Conservation (phyloP, 2,329 filamentous ascomycete species). For the Epichloe amarillans region DNA sequence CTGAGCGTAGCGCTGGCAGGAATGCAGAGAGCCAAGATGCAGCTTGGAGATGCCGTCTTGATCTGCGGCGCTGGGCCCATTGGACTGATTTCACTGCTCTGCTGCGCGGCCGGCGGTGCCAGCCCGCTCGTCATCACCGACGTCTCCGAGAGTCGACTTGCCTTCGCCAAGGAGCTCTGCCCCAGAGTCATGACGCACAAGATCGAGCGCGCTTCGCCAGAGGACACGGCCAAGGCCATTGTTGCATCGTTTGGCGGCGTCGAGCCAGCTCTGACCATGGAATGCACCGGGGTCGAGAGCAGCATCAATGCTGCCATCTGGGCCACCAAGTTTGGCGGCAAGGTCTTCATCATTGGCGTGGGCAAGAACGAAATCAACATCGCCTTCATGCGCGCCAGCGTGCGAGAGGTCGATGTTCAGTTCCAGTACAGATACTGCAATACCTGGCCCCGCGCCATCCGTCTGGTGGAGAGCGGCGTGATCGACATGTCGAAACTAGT, state of each 20-base stretch:
- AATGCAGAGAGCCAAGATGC: conserved; percentile 68
- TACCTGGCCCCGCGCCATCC: conserved; percentile 89
- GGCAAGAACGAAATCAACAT: conserved; percentile 92
- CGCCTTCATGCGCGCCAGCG: conserved; percentile 86
- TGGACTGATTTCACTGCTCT: conserved; percentile 77
- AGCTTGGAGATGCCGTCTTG: conserved; percentile 74
- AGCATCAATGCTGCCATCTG: conserved; percentile 78
- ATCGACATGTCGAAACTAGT: conserved; percentile 72
- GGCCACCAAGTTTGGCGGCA: conserved; percentile 86
- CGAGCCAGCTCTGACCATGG: conserved; percentile 70
- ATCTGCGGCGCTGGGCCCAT: conserved; percentile 92
- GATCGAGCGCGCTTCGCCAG: conserved; percentile 51
- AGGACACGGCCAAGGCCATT: conserved; percentile 62
- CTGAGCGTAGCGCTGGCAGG: conserved; percentile 80
- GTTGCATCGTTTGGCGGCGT: conserved; percentile 56
- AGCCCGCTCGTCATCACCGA: conserved; percentile 89
- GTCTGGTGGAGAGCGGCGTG: conserved; percentile 71
- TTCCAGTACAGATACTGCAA: conserved; percentile 96
- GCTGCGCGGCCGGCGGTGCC: conserved; percentile 73
- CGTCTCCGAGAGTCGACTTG: conserved; percentile 73
- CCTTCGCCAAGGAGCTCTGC: conserved; percentile 73
- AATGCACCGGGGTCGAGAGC: conserved; percentile 91
- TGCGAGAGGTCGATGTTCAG: conserved; percentile 84
- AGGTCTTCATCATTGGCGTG: conserved; percentile 93
- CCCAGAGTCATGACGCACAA: conserved; percentile 71